These are phyloP conservation scores for Eucalyptus pumila DNA, from an alignment of 345 rosid genomes.

Conservation along the genomic window DNA sequence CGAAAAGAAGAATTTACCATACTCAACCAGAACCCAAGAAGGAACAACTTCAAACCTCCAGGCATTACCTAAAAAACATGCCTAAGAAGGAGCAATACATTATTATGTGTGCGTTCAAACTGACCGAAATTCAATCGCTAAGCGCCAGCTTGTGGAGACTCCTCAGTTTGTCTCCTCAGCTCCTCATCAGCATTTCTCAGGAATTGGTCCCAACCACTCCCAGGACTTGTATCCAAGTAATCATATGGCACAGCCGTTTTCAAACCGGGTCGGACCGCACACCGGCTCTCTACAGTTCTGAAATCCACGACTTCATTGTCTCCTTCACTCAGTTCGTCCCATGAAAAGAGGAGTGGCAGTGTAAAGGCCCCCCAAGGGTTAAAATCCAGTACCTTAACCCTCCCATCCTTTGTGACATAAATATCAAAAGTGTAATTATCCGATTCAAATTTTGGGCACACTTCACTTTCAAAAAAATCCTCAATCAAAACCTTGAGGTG, in stretches of 20 bases:
- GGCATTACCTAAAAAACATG: background rate
- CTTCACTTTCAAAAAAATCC: constrained; percentile 28
- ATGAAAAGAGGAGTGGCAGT: constrained; percentile 51
- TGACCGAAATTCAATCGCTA: background rate
- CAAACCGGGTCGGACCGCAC: constrained; percentile 47
- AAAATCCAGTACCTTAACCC: constrained; percentile 61
- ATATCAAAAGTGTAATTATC: constrained; percentile 62
- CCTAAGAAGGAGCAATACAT: background rate
- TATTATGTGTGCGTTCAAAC: background rate
- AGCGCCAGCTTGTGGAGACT: constrained; percentile 7
- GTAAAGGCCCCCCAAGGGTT: constrained; percentile 85
- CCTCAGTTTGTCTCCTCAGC: constrained; percentile 12
- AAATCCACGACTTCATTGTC: constrained; percentile 23
- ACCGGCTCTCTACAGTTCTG: constrained; percentile 59
- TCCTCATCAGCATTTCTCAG: constrained; percentile 45
- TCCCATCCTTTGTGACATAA: constrained; percentile 35
- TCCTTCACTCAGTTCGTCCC: constrained; percentile 64
- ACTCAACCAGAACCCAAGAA: background rate
- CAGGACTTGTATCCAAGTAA: constrained; percentile 49
- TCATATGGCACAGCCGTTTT: constrained; percentile 79
- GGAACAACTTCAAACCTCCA: background rate
- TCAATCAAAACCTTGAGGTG: constrained; percentile 16
- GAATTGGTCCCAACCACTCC: constrained; percentile 82
- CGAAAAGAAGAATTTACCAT: background rate
- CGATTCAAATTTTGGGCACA: constrained; percentile 37